These are phyloP conservation scores for Colletotrichum spaethianum DNA, from an alignment of 2,329 filamentous ascomycete genomes.

Conservation along the genomic window DNA sequence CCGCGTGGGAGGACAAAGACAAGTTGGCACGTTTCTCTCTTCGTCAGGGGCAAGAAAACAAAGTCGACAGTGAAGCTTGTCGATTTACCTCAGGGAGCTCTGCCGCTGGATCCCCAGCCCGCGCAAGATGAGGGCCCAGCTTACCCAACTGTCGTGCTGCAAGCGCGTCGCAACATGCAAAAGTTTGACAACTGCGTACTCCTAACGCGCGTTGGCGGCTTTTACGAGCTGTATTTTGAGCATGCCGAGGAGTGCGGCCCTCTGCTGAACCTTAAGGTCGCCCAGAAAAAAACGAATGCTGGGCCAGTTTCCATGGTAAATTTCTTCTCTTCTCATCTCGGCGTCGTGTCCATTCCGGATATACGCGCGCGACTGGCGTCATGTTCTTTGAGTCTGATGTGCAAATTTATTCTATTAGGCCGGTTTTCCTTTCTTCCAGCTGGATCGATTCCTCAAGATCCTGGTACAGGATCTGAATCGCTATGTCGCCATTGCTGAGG, in stretches of 20 bases:
- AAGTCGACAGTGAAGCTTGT: slow-evolving; percentile 67
- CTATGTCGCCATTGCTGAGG: slow-evolving; percentile 94
- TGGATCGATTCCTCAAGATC: slow-evolving; percentile 93
- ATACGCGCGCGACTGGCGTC: slow-evolving; percentile 39
- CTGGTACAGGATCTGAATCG: slow-evolving; percentile 92
- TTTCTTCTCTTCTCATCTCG: slow-evolving; percentile 11
- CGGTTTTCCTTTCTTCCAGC: slow-evolving; percentile 92
- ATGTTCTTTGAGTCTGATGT: slow-evolving; percentile 43
- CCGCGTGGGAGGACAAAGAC: neutral
- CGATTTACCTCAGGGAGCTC: slow-evolving; percentile 69
- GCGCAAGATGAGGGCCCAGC: slow-evolving; percentile 61
- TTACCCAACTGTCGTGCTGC: slow-evolving; percentile 91
- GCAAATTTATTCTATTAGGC: slow-evolving; percentile 64
- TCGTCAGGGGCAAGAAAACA: slow-evolving; percentile 67
- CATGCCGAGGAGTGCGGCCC: slow-evolving; percentile 93
- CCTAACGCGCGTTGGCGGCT: slow-evolving; percentile 91
- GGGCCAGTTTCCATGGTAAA: slow-evolving; percentile 88
- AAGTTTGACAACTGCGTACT: slow-evolving; percentile 93
- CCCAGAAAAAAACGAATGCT: slow-evolving; percentile 80
- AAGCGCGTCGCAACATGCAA: slow-evolving; percentile 90
- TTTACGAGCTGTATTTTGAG: slow-evolving; percentile 98
- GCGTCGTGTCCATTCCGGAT: slow-evolving; percentile 11
- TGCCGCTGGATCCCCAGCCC: slow-evolving; percentile 58
- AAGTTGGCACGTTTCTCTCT: slow-evolving; percentile 22
- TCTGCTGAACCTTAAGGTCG: slow-evolving; percentile 88